These are phyloP conservation scores for Malus hybrid DNA, from an alignment of 331 rosid genomes.

Conservation along the genomic window DNA sequence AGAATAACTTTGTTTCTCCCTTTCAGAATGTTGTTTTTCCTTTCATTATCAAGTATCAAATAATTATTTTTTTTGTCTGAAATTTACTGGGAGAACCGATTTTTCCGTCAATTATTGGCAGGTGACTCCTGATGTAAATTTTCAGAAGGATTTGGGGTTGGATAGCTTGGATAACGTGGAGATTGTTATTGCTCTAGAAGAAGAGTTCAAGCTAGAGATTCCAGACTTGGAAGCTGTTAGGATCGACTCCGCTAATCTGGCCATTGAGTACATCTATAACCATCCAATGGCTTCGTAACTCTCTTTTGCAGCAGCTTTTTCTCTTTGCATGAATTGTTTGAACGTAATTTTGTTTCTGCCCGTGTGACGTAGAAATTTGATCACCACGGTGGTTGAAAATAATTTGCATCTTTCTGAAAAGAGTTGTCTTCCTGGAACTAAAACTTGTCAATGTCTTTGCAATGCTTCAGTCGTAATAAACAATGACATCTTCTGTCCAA, in stretches of 20 bases:
- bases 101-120: conserved; percentile 19
- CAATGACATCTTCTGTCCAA: not conserved
- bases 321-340: not conserved
- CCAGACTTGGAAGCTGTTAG: conserved; percentile 91
- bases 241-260: conserved; percentile 69
- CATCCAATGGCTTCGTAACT: conserved; percentile 80
- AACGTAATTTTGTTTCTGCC: conserved; percentile 2
- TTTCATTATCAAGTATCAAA: not conserved
- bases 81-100: not conserved
- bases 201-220: conserved; percentile 94
- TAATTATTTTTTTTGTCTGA: not conserved
- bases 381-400: conserved; percentile 14
- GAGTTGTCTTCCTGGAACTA: conserved; percentile 2
- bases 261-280: conserved; percentile 80
- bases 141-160: conserved; percentile 85
- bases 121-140: conserved; percentile 78
- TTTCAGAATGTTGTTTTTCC: not conserved
- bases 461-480: conserved; percentile 5
- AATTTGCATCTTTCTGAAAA: conserved; percentile 12
- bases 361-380: conserved; percentile 17
- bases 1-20: not conserved
- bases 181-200: conserved; percentile 91
- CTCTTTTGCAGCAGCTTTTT: not conserved
- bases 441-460: not conserved
- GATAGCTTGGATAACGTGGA: conserved; percentile 98